phyloP scores from a whole-genome alignment of 768 basidiomycete genomes.

The Lyophyllum shimeji region DNA sequence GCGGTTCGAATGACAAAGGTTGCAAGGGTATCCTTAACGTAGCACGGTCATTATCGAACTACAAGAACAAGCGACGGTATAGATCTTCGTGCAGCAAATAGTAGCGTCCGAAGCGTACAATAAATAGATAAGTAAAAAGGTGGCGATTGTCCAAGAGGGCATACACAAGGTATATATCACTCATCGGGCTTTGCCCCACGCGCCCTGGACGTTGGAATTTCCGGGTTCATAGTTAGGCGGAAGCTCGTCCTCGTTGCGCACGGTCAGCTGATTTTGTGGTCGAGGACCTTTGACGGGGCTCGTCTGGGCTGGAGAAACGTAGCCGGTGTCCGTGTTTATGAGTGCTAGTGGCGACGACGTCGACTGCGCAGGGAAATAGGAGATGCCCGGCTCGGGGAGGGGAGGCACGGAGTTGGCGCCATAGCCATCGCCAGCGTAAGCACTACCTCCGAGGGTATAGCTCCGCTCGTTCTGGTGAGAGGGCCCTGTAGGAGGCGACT shows the following conservation, averaged over 20 bases:
- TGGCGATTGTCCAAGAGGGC: background rate
- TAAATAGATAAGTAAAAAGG: conserved; percentile 1
- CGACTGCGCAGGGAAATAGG: conserved; percentile 23
- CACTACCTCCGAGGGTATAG: conserved; percentile 57
- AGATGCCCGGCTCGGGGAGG: conserved; percentile 25
- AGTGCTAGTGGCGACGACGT: conserved; percentile 29
- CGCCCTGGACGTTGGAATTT: conserved; percentile 43
- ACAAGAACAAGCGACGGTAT: background rate
- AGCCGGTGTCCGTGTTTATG: conserved; percentile 36
- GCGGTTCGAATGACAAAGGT: too few species aligned
- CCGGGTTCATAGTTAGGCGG: conserved; percentile 71
- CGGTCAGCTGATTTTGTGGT: conserved; percentile 28
- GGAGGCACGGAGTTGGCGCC: conserved; percentile 37
- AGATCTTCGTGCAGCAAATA: background rate
- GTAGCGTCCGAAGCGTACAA: conserved; percentile 6
- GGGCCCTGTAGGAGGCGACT: conserved; percentile 18
- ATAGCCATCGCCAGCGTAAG: conserved; percentile 40
- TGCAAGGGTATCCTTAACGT: background rate
- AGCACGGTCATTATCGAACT: background rate
- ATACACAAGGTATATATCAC: background rate
- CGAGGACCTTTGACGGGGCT: conserved; percentile 47
- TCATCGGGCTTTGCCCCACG: conserved; percentile 49
- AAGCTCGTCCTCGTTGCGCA: conserved; percentile 41
- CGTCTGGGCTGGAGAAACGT: conserved; percentile 19
- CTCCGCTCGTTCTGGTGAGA: conserved; percentile 40